Base-by-base conservation (phyloP, 2,329 filamentous ascomycete genomes). In the Aspergillus udagawae region DNA sequence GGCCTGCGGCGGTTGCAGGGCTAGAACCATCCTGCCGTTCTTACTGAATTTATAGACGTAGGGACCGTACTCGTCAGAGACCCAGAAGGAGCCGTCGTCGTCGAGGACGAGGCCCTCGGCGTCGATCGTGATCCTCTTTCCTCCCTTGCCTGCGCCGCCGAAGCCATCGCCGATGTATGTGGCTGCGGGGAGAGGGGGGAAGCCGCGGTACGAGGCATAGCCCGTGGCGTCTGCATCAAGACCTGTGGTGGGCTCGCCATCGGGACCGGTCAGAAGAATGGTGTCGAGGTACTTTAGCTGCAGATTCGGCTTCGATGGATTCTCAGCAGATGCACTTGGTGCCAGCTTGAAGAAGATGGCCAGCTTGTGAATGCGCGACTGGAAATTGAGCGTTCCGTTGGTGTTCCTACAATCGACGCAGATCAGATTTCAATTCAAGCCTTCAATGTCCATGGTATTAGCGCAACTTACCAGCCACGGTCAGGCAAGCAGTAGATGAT, bases 1-100 rank as follows among this genome's bases (percentile, higher is more conserved):
- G 0, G 87, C 86, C 52, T 83, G 76, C 0, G 86, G 86, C 0
- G 87, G 87, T 14, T 82, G 80, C 57, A 90, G 85, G 1, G 87
- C 87, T 1, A 77, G 73, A 17, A 83, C 70, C 83, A 91, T 86
- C 35, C 75, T 78, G 38, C 88, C 88, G 0, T 69, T 66, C 3
- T 70, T 61, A 59, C 79, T 74, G 72, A 91, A 90, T 48, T 84
- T 81, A 77, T 89, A 91, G 23, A 90, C 75, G 64, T 86, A 90
- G 0, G 86, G 86, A 0, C 86, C 87, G 67, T 89, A 88, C 73
- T 90, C 88, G 66, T 91, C 88, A 7, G 79, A 82, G 42, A 90
- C 77, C 86, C 86, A 91, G 73, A 89, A 90, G 0, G 79, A 77
- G 12, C 82, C 84, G 54, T 88, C 82, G 0, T 74, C 62, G 51